Base-by-base conservation (phyloP, 768 basidiomycete genomes). In the Amanita thiersii region DNA sequence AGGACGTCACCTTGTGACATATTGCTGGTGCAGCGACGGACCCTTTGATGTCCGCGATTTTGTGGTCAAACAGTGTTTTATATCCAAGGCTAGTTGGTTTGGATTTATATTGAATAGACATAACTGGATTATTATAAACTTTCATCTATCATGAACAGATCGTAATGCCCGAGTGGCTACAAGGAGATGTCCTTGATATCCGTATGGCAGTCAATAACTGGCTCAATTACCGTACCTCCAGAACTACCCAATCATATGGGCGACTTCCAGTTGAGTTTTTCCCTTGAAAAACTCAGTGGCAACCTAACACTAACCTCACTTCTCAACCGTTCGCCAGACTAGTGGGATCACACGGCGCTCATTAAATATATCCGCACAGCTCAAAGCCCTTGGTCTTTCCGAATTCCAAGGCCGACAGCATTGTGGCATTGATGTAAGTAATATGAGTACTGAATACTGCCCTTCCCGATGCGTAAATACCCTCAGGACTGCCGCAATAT, bases 401-500 rank as follows among this genome's bases (percentile, higher is more conserved):
- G 68, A 72, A 5, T 98, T 98, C 55, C 65, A 82, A 58, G 93
- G 94, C 15, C 76, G 86, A 51, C 70, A 78, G 42, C 94, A 98
- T 61, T 79, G 79, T 54, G 94, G 94, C 17, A 84, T 94, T 25
- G 90, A 92, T 62, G 93, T 92, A 47, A 68, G 86, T 79, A 32
- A 3, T 19, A 14, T 44, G 17, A n/a, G 14, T 40, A 25, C 33
- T 31, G 21, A 19, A 37, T 43, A 12, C 39, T 51, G 44, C 37
- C 32, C 43, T 48, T n/a, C 40, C 41, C 44, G 47, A 38, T 49
- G 47, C 38, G 36, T 37, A 34, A 43, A 39, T 18, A 52, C 17
- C 18, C 41, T 46, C 48, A 93, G 90, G 92, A 99, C 62, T 75
- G 87, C 25, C 81, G 86, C 21, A 99, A 99, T 59, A 76, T 97